A percentile compares a stretch with the other conserved stretches of the same genome.
Evolutionary conservation across 192 early-diverging fungal species (phyloP).

Genomic region (Coemansia sp.): DNA sequence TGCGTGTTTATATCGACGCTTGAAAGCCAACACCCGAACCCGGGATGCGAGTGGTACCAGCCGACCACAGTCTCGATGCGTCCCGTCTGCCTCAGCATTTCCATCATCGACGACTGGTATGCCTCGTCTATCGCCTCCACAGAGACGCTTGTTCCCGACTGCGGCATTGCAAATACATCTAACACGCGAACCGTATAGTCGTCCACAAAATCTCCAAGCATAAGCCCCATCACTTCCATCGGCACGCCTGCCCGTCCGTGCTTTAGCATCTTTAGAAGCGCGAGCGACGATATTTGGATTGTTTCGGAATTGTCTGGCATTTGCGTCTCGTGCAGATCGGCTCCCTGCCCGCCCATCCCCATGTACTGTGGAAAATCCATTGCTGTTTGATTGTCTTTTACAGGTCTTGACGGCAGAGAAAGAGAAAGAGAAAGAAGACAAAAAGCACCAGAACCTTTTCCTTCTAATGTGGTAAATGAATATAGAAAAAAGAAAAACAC

Average conservation of each 20-base stretch:
- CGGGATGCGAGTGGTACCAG: slow-evolving; percentile 99
- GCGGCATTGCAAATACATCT: slow-evolving; percentile 99
- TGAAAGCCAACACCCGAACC: slow-evolving; percentile 99
- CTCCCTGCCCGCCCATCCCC: slow-evolving; percentile 43
- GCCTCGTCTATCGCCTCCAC: slow-evolving; percentile 99
- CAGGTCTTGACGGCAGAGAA: too few species aligned
- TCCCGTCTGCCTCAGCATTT: slow-evolving; percentile 99
- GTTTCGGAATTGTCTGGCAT: slow-evolving; percentile 92
- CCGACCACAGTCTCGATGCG: slow-evolving; percentile 98
- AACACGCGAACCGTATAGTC: slow-evolving; percentile 99
- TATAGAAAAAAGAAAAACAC: too few species aligned
- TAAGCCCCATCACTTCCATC: slow-evolving; percentile 99
- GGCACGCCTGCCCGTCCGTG: slow-evolving; percentile 96
- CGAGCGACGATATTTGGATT: slow-evolving; percentile 98
- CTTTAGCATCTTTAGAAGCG: slow-evolving; percentile 95
- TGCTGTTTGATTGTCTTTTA: neutral
- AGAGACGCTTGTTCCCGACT: slow-evolving; percentile 97
- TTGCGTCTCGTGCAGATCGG: slow-evolving; percentile 41
- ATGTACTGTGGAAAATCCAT: slow-evolving; percentile 49
- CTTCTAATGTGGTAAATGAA: too few species aligned
- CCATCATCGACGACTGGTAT: slow-evolving; percentile 99
- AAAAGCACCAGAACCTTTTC: too few species aligned
- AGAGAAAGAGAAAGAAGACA: neutral
- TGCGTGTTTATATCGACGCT: slow-evolving; percentile 99
- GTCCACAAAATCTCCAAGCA: slow-evolving; percentile 99